Percentiles rank a stretch among this genome's conserved stretches.
phyloP scores from a whole-genome alignment of 306 rosid genomes.

The Ormosia semicastrata region DNA sequence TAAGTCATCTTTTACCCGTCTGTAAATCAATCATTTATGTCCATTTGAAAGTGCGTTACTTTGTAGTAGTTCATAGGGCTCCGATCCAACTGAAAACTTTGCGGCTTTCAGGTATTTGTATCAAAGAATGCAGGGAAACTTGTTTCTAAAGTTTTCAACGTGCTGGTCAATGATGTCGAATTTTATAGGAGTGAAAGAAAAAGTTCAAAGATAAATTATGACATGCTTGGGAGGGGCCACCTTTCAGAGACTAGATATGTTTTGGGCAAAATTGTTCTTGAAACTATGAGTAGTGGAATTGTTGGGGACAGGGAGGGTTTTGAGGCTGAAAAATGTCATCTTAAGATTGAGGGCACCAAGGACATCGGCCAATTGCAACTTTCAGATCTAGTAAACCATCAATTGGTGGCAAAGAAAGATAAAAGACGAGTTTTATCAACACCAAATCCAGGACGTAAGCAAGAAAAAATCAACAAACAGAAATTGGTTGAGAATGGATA shows the following conservation, averaged over 20 bases:
- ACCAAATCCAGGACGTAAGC: conserved; percentile 27
- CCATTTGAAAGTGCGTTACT: conserved; percentile 22
- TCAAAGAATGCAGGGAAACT: conserved; percentile 43
- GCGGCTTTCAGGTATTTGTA: conserved; percentile 62
- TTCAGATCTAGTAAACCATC: conserved; percentile 30
- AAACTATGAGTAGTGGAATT: conserved; percentile 57
- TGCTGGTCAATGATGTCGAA: conserved; percentile 39
- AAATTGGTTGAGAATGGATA: conserved; percentile 31
- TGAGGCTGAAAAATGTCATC: conserved; percentile 34
- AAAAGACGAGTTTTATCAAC: conserved; percentile 16
- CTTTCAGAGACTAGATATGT: conserved; percentile 66
- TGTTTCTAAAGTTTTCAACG: conserved; percentile 54
- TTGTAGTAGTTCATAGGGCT: conserved; percentile 23
- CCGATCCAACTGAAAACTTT: conserved; percentile 28
- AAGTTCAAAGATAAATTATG: conserved; percentile 56
- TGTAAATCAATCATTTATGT: conserved; percentile 10
- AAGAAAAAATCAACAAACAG: conserved; percentile 38
- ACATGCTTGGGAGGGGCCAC: conserved; percentile 48
- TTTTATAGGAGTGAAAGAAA: conserved; percentile 42
- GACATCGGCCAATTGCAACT: conserved; percentile 27
- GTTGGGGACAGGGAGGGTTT: conserved; percentile 31
- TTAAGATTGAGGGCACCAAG: conserved; percentile 19
- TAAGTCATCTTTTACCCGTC: background rate
- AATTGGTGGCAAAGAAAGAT: conserved; percentile 26
- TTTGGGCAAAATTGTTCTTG: conserved; percentile 70